phyloP scores from a whole-genome alignment of 2,329 filamentous ascomycete genomes.

The Pseudofabraea citricarpa region DNA sequence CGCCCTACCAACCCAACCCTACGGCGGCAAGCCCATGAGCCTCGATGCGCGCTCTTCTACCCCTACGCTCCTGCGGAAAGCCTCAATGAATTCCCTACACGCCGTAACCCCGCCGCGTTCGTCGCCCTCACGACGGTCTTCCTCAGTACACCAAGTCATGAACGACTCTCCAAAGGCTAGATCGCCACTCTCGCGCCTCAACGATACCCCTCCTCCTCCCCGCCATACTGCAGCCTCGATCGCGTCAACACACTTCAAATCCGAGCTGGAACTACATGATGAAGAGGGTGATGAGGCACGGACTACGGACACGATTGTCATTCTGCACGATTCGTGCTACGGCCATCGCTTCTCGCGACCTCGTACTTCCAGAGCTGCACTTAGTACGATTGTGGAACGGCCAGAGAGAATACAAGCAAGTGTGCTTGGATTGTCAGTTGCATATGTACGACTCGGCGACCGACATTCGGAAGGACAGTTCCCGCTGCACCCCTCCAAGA shows the following conservation, averaged over 20 bases:
- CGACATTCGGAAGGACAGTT: constrained; percentile 68
- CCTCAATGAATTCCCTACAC: constrained; percentile 38
- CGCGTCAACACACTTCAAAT: constrained; percentile 25
- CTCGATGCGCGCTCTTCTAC: constrained; percentile 33
- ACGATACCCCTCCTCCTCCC: constrained; percentile 27
- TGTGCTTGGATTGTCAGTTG: constrained; percentile 75
- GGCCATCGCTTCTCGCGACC: constrained; percentile 87
- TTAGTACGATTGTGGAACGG: constrained; percentile 84
- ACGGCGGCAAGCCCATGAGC: constrained; percentile 39
- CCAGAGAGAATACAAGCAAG: constrained; percentile 86
- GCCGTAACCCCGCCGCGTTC: constrained; percentile 30
- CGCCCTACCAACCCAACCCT: constrained; percentile 32
- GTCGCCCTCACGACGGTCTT: constrained; percentile 34
- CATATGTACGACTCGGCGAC: constrained; percentile 86
- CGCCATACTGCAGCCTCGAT: constrained; percentile 44
- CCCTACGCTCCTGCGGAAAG: constrained; percentile 35
- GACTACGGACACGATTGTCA: constrained; percentile 64
- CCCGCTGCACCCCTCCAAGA: constrained; percentile 59
- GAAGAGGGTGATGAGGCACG: constrained; percentile 15
- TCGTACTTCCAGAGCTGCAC: constrained; percentile 63
- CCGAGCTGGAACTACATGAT: constrained; percentile 24
- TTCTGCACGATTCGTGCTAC: constrained; percentile 92
- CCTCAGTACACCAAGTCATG: constrained; percentile 34
- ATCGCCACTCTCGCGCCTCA: constrained; percentile 32
- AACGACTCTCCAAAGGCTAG: constrained; percentile 28